These are phyloP conservation scores for Blastobotrys serpentis DNA, from an alignment of 1,139 yeast genomes.

Conservation along the genomic window DNA sequence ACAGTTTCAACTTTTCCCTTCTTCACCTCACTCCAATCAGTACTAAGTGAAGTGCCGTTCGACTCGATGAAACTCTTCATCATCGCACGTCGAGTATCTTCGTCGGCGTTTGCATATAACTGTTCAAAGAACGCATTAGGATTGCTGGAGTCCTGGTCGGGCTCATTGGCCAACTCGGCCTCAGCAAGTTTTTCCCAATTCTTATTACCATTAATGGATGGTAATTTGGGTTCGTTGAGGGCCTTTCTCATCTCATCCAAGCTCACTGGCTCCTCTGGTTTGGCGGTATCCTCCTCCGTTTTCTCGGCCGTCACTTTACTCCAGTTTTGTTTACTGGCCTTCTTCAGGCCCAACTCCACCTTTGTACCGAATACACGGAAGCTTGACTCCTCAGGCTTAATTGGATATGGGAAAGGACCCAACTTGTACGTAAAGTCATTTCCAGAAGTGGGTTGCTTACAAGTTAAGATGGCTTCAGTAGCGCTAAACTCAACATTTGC, in stretches of 20 bases:
- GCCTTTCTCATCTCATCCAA: constrained; percentile 19
- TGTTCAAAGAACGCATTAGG: constrained; percentile 74
- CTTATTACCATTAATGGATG: constrained; percentile 31
- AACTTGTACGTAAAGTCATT: constrained; percentile 45
- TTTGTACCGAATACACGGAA: constrained; percentile 68
- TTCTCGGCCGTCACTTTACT: constrained; percentile 22
- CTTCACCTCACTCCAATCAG: constrained; percentile 91
- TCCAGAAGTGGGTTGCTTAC: constrained; percentile 24
- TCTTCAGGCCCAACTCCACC: constrained; percentile 58
- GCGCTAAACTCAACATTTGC: constrained; percentile 42
- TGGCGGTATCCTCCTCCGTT: constrained; percentile 9
- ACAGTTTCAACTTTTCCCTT: constrained; percentile 62
- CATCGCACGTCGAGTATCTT: constrained; percentile 90
- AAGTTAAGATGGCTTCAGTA: constrained; percentile 34
- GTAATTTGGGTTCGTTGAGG: constrained; percentile 25
- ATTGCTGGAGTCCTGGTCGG: constrained; percentile 39
- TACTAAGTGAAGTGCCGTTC: constrained; percentile 89
- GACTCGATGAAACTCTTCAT: constrained; percentile 94
- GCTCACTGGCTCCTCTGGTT: constrained; percentile 9
- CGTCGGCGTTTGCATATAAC: constrained; percentile 77
- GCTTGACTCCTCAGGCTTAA: constrained; percentile 48
- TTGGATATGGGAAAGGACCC: constrained; percentile 49
- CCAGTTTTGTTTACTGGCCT: constrained; percentile 43
- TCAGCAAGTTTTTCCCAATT: constrained; percentile 73
- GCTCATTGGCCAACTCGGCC: constrained; percentile 48